phyloP scores from a whole-genome alignment of 1,284 basidiomycete species.

The Sporisorium scitamineum region DNA sequence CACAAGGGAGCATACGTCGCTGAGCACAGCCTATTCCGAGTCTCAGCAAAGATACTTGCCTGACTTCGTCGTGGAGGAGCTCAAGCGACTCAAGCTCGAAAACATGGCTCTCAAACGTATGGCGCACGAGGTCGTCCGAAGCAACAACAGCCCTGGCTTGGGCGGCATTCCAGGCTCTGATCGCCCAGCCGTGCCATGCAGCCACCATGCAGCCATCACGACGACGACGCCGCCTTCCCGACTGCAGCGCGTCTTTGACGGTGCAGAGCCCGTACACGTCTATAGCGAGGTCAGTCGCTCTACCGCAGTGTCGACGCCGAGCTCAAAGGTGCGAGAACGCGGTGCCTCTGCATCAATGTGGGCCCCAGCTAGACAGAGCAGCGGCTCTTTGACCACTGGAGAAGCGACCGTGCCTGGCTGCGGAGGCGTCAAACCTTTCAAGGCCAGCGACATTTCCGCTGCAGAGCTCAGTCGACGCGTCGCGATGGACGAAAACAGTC shows the following conservation, averaged over 20 bases:
- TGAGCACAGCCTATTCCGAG: conserved; percentile 3
- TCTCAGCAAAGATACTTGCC: conserved; percentile 18
- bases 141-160: conserved; percentile 8
- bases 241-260: conserved; percentile 22
- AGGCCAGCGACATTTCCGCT: conserved; percentile 13
- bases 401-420: not conserved
- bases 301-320: not conserved
- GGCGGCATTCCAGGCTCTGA: not conserved
- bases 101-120: conserved; percentile 46
- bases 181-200: conserved; percentile 7
- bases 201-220: conserved; percentile 16
- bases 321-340: conserved; percentile 2
- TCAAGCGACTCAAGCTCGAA: conserved; percentile 45
- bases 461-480: conserved; percentile 28
- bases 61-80: conserved; percentile 37
- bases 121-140: conserved; percentile 31
- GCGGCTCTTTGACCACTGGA: not conserved
- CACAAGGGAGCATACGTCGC: conserved; percentile 5
- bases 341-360: conserved; percentile 36
- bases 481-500: conserved; percentile 7
- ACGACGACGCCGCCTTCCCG: conserved; percentile 15
- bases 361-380: conserved; percentile 11
- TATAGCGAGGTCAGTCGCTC: conserved; percentile 10
- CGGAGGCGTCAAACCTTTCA: conserved; percentile 6
- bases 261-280: conserved; percentile 25